Evolutionary conservation across 1,284 basidiomycete species (phyloP).

Genomic region (Cryptococcus sp.): DNA sequence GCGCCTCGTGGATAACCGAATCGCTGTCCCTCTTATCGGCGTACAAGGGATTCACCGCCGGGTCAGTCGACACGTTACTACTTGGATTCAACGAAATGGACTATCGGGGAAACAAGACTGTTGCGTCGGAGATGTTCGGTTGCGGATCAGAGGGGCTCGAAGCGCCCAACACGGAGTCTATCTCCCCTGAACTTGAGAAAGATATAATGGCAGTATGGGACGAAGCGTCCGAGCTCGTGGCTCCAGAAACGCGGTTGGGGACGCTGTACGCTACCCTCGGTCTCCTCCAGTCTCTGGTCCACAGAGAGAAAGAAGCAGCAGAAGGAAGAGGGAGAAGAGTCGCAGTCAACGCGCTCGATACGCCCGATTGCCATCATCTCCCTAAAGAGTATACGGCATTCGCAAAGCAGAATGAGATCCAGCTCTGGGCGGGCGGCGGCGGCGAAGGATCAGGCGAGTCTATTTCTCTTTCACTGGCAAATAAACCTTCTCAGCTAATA

Average conservation of each 20-base stretch:
- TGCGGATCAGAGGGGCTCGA: conserved; percentile 27
- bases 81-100: conserved; percentile 48
- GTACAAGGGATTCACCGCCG: conserved; percentile 35
- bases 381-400: conserved; percentile 43
- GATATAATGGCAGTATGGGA: conserved; percentile 30
- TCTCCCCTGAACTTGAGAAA: conserved; percentile 12
- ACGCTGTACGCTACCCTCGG: conserved; percentile 35
- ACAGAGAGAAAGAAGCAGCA: conserved; percentile 9
- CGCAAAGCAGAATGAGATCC: conserved; percentile 39
- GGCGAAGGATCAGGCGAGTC: conserved; percentile 48
- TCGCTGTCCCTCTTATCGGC: conserved; percentile 24
- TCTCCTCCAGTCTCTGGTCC: conserved; percentile 24
- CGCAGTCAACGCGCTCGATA: conserved; percentile 46
- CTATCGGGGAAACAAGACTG: conserved; percentile 39
- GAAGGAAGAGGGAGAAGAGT: conserved; percentile 2
- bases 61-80: conserved; percentile 39
- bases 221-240: conserved; percentile 2
- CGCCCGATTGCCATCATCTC: conserved; percentile 50
- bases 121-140: conserved; percentile 23
- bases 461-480: neutral
- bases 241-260: conserved; percentile 24
- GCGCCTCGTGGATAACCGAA: conserved; percentile 24
- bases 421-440: conserved; percentile 52
- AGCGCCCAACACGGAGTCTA: conserved; percentile 16
- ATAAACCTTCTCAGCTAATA: neutral